Conservation (phyloP, 2,329 filamentous ascomycete species). For the Aphanocladium album region DNA sequence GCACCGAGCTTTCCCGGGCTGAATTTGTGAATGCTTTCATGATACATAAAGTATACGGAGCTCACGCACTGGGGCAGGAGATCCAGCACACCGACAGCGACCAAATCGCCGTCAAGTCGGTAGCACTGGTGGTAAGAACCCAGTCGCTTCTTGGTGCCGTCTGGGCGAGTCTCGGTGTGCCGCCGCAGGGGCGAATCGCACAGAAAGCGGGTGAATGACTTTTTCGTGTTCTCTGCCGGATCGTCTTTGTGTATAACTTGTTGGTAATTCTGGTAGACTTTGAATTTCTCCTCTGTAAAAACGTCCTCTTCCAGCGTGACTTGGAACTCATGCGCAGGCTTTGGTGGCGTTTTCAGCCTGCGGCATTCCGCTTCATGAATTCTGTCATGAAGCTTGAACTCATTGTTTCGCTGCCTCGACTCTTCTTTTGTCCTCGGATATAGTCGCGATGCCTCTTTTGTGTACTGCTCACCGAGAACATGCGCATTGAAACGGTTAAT, state of each 20-base stretch:
- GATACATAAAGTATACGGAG: conserved; percentile 78
- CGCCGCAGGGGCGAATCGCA: conserved; percentile 63
- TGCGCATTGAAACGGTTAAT: conserved; percentile 72
- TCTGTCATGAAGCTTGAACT: conserved; percentile 61
- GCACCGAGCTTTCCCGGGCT: conserved; percentile 73
- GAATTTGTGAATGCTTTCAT: conserved; percentile 65
- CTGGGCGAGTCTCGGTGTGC: conserved; percentile 35
- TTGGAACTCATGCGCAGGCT: conserved; percentile 61
- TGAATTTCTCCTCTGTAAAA: conserved; percentile 73
- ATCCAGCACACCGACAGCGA: conserved; percentile 73
- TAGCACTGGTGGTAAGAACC: conserved; percentile 83
- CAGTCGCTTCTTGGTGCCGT: conserved; percentile 50
- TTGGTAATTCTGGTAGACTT: conserved; percentile 71
- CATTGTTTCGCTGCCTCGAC: conserved; percentile 56
- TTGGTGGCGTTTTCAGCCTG: conserved; percentile 50
- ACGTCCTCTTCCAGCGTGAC: conserved; percentile 65
- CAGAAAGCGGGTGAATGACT: conserved; percentile 66
- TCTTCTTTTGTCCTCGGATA: conserved; percentile 65
- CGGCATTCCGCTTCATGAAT: conserved; percentile 64
- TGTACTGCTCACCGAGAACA: conserved; percentile 64
- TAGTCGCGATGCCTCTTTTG: conserved; percentile 56
- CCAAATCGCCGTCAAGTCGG: conserved; percentile 66
- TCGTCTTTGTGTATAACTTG: conserved; percentile 65
- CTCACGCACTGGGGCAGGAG: conserved; percentile 72
- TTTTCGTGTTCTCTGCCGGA: conserved; percentile 50